A percentile compares a stretch with the other conserved stretches of the same genome.
Evolutionary conservation across 2,329 filamentous ascomycete species (phyloP).

Genomic region (Aotearoamyces nothofagi): DNA sequence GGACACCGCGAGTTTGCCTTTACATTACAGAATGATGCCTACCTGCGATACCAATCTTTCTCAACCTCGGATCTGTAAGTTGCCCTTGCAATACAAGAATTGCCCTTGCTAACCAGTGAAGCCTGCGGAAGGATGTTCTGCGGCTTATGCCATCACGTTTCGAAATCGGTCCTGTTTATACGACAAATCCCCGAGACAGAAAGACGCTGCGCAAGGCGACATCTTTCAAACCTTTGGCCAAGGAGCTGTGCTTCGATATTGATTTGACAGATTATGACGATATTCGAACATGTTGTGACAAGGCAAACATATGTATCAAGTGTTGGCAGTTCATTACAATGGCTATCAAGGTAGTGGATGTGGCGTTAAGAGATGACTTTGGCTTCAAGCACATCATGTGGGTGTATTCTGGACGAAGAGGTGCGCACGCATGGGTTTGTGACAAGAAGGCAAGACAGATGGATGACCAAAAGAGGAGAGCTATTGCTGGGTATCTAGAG

Average conservation of each 20-base stretch:
- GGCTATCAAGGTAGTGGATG: conserved; percentile 88
- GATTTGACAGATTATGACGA: conserved; percentile 98
- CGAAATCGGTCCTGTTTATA: conserved; percentile 97
- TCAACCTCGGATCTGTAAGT: conserved; percentile 45
- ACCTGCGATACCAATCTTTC: conserved; percentile 81
- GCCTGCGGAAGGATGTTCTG: conserved; percentile 81
- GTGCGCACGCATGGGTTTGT: conserved; percentile 96
- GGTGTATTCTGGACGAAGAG: conserved; percentile 95
- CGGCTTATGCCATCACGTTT: conserved; percentile 83
- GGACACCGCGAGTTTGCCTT: conserved; percentile 91
- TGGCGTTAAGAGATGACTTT: conserved; percentile 81
- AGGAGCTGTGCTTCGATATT: conserved; percentile 98
- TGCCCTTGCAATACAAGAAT: not conserved
- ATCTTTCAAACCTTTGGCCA: conserved; percentile 74
- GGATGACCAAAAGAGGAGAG: conserved; percentile 72
- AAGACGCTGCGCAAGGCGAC: conserved; percentile 71
- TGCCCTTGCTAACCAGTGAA: conserved; percentile 20
- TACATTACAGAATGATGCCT: conserved; percentile 82
- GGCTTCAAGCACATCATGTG: conserved; percentile 94
- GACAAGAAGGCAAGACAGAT: conserved; percentile 73
- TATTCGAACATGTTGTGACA: conserved; percentile 85
- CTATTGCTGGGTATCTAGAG: conserved; percentile 81
- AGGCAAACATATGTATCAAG: conserved; percentile 82
- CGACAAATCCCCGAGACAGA: conserved; percentile 80
- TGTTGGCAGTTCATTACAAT: conserved; percentile 98